Base-by-base conservation (phyloP, 2,329 filamentous ascomycete genomes). In the Fusarium sp. region DNA sequence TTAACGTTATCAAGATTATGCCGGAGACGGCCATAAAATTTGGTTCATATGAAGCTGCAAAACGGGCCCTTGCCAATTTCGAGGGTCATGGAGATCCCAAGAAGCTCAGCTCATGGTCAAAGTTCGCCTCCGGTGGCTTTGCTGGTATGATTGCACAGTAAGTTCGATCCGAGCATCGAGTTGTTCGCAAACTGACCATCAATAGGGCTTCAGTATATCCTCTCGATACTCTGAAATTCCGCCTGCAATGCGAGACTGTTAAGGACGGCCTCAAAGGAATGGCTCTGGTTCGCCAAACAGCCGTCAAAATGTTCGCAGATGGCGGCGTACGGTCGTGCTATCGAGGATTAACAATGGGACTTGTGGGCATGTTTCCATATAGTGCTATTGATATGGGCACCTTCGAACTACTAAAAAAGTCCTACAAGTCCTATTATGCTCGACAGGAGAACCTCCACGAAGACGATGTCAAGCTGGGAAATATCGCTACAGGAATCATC, bases 1-100 rank as follows among this genome's bases (percentile, higher is more conserved):
- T 99, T 71, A 99, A 99, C 72, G 94, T 99, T 4, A 79, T 97
- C 74, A 99, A 99, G 79, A 96, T 99, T 62, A 97, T 98, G 93
- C 96, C 96, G 0, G 96, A 99, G 81, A 97, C 95, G 26, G 95
- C 96, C 24, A 97, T 99, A 76, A 97, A 97, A 79, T 99, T 99
- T 77, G 96, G 96, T 62, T 95, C 94, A 20, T 99, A 97, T 76
- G 96, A 99, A 87, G 94, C 93, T 50, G 91, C 94, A 10, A 99
- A 98, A 83, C 89, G 93, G 65, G 88, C 91, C 6, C 88, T 98
- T 62, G 93, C 95, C 47, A 89, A 88, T 61, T 80, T 97, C 49
- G 96, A 98, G 83, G 96, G 96, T 8, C 94, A 97, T 73, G 86
- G 89, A 66, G 93, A 98, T 76, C 86, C 93, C 1, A 89, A 88